These are phyloP conservation scores for Alnus glutinosa DNA, from an alignment of 306 rosid genomes.

Conservation along the genomic window DNA sequence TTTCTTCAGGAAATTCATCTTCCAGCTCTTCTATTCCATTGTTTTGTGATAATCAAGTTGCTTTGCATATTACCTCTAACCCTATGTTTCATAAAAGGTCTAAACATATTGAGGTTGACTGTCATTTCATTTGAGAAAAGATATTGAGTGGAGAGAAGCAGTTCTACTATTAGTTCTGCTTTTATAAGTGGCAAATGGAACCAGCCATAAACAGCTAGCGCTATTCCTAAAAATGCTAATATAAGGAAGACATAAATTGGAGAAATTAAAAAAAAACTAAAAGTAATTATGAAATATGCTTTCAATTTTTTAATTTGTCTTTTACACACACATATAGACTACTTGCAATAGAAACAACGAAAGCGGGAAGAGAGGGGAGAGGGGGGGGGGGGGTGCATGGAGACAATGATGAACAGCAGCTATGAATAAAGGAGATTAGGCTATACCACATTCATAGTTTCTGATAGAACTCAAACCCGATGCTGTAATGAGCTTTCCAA, in stretches of 20 bases:
- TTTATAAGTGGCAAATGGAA: neutral
- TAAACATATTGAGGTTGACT: neutral
- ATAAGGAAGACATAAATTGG: neutral
- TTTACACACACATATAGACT: no score
- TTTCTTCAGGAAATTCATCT: no score
- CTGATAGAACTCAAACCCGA: conserved; percentile 91
- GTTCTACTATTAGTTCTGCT: neutral
- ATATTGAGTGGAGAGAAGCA: no score
- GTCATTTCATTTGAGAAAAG: neutral
- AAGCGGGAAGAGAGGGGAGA: no score
- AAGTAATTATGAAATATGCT: neutral
- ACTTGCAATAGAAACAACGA: no score
- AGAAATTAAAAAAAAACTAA: neutral
- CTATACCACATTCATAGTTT: conserved; percentile 90
- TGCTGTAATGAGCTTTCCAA: conserved; percentile 75
- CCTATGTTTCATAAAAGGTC: neutral
- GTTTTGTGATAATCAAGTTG: no score
- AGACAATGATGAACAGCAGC: neutral
- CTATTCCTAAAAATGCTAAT: neutral
- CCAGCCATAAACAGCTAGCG: neutral
- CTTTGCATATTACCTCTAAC: no score
- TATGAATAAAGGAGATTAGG: conserved; percentile 16
- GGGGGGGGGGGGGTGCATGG: no score
- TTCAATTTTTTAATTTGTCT: neutral
- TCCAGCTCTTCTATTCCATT: no score